Conservation (phyloP, 73 alveolate genomes). For the Paramecium sonneborni region DNA sequence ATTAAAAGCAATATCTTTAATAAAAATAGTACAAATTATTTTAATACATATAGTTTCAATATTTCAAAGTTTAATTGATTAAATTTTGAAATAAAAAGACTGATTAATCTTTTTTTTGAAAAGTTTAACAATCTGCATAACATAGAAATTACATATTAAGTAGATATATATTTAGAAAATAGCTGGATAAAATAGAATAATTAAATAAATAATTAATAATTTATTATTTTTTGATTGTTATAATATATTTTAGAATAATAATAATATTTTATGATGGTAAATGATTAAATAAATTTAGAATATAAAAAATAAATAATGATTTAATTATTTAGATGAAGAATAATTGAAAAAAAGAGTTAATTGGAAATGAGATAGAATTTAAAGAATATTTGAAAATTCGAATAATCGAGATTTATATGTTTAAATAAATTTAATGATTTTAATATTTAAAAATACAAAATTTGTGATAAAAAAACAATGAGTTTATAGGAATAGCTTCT, state of each 20-base stretch:
- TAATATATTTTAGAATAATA: no score
- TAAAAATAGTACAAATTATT: no score
- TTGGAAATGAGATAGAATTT: neutral
- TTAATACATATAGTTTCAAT: no score
- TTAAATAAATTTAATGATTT: neutral
- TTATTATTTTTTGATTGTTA: no score
- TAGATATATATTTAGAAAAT: no score
- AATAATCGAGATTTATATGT: neutral
- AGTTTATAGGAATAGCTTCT: conserved; percentile 27
- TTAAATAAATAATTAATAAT: neutral
- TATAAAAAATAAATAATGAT: neutral
- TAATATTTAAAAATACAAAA: conserved; percentile 46
- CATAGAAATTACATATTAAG: neutral
- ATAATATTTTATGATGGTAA: neutral
- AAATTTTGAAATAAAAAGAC: no score
- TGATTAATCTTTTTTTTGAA: no score
- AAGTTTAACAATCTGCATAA: no score
- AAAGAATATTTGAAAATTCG: neutral
- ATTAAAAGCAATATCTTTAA: no score
- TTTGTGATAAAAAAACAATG: conserved; percentile 40
- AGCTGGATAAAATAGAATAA: neutral
- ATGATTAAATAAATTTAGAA: neutral
- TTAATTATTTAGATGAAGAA: neutral
- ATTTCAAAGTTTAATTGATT: no score
- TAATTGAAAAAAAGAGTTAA: neutral